Base-by-base conservation (phyloP, 495 filamentous ascomycete genomes). In the Cercophora newfieldiana region DNA sequence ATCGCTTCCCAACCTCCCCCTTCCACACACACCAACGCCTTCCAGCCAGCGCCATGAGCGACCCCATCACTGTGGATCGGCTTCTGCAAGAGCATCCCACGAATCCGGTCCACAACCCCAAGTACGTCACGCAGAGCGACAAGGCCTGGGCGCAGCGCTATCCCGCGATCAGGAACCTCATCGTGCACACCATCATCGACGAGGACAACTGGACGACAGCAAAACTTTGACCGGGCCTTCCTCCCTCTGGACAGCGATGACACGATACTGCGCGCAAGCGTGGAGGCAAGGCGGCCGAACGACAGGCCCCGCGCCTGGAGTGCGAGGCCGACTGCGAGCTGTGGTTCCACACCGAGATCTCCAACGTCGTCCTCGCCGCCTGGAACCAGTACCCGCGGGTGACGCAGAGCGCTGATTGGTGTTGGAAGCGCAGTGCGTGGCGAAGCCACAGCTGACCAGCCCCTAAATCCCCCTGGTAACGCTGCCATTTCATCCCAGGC, bases 271-370 rank as follows among this genome's bases (percentile, higher is more conserved):
- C 64, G 66, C 48, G 4, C 29, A 25, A 59, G 22, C n/a, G 66
- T 28, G 21, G 14, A 50, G 12, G 68, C 64, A 26, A n/a, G 22
- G 47, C 25, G 7, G 22, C 66, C 59, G 14, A 71, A 70, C 59
- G 4, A 37, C 25, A 33, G 71, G 54, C 18, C 16, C 71, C 63
- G 71, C 55, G 63, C 55, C 24, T 68, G 0, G 61, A 67, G 47
- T 63, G 25, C 30, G 64, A 69, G 54, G 66, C 63, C 31, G 71
- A 73, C 62, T 59, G 59, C 48, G 63, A 69, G 48, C 37, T 60
- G 21, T 71, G 64, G 66, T 71, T 66, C 29, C 58, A 71, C 59
- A 62, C 62, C 16, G 71, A 71, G 30, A 60, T 73, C 19, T 68
- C 69, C 54, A 69, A 71, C 59, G 31, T 73, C 29, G 64, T 69